Evolutionary conservation across 306 rosid species (phyloP), one percentile per base, ranked within the genome.

Genomic region (Cicer judaicum): DNA sequence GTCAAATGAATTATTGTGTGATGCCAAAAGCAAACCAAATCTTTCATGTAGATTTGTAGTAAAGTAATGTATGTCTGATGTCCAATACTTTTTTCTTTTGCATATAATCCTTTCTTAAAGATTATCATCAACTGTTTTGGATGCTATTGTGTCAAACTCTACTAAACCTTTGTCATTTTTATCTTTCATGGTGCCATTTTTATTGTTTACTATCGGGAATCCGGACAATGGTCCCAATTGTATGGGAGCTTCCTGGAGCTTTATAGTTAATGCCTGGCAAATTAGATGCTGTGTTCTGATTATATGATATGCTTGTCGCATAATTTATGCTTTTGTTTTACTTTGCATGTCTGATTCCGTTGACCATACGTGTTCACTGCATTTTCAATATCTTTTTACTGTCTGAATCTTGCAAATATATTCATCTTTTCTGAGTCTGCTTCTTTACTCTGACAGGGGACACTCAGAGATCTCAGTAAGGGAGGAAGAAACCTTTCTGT

Each of bases 401-500:
- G 63, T 63, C 10, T 68, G 18, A 60, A 54, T 52, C 34, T 74
- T 40, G 56, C 61, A 49, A 79, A 59, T 62, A 52, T 54, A 60
- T 63, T 68, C 56, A 53, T 77, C 47, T 66, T 63, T 66, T 10
- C 83, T 72, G 70, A 48, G 78, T 76, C 52, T 67, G 72, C 81
- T 83, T 53, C 70, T 82, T 86, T 76, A 79, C 53, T 83, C 59
- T 79, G 86, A 48, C 90, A 94, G 98, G 98, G 98, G 53, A 91
- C 96, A 47, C 81, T 94, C 68, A 91, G 97, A 86, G 98, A 91
- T 88, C 97, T 91, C 88, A 91, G 88, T 24, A 94, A 94, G 87
- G 93, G 98, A 43, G 96, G 91, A 62, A 89, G 93, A 79, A 91
- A 77, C 80, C 78, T 79, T 54, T 82, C 90, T 53, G 47, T 80